Conservation (phyloP, 1,284 basidiomycete species). For the Fomitopsis pinicola region DNA sequence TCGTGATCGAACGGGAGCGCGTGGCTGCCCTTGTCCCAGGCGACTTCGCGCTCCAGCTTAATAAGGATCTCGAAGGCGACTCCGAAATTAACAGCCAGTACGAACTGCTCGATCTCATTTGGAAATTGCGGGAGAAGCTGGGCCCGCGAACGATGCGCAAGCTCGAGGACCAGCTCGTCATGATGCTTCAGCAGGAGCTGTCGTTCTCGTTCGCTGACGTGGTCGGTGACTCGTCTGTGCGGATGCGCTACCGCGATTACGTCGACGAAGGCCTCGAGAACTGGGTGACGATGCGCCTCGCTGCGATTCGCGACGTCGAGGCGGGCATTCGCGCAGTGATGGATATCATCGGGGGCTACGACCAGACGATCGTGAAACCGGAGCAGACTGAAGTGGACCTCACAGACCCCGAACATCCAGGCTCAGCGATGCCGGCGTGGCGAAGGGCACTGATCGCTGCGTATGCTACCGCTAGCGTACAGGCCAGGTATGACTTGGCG, state of each 20-base stretch:
- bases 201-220: constrained; percentile 73
- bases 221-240: constrained; percentile 57
- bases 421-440: constrained; percentile 47
- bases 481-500: constrained; percentile 70
- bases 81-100: constrained; percentile 35
- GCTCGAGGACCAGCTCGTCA: constrained; percentile 54
- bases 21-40: constrained; percentile 58
- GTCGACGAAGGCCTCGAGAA: constrained; percentile 54
- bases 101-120: constrained; percentile 48
- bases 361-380: constrained; percentile 58
- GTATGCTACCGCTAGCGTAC: constrained; percentile 57
- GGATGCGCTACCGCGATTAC: constrained; percentile 45
- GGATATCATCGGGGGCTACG: constrained; percentile 66
- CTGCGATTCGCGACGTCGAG: constrained; percentile 52
- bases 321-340: constrained; percentile 50
- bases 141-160: constrained; percentile 50
- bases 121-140: constrained; percentile 54
- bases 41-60: constrained; percentile 59
- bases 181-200: constrained; percentile 69
- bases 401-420: constrained; percentile 40
- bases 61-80: constrained; percentile 34
- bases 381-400: constrained; percentile 57
- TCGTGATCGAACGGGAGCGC: constrained; percentile 78
- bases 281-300: constrained; percentile 58
- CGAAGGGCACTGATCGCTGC: constrained; percentile 53